Base-by-base conservation (phyloP, 2,329 filamentous ascomycete species). In the Fonsecaea pedrosoi region DNA sequence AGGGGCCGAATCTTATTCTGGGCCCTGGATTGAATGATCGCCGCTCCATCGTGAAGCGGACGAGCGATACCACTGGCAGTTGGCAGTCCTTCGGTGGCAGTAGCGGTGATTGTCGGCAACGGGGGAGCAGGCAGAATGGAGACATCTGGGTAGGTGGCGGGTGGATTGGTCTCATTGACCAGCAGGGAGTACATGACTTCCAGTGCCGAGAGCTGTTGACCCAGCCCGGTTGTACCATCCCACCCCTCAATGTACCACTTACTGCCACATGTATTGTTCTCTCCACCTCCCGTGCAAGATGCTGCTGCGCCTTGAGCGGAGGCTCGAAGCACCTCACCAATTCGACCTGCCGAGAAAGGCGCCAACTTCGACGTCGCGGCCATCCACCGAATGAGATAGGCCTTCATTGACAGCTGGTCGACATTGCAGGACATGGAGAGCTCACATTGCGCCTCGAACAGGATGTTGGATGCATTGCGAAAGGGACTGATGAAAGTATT, bases 371-470 rank as follows among this genome's bases (percentile, higher is more conserved):
- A 84, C 1, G 85, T 83, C 18, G 84, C 82, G 2, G 86, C 82
- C 69, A 92, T 80, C 87, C 89, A 91, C 50, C 88, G 85, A 72
- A 87, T 83, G 12, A 91, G 81, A 64, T 89, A 88, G 54, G 89
- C 89, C 77, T 92, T 92, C 85, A 90, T 92, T 0, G 86, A 86
- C 62, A 86, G 77, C 82, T 92, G 90, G 73, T 94, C 92, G 54
- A 84, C 82, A 62, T 89, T 88, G 80, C 92, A 94, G 18, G 79
- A 83, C 30, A 77, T 75, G 4, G 75, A 78, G 3, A 83, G 78
- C 71, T 92, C 90, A 79, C 91, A 94, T 10, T 86, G 82, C 1
- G 86, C 78, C 77, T 94, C 91, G 68, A 82, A 87, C 70, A 90
- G 86, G 69, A 90, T 82, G 56, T 83, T 82, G 8, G 86, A 78